Base-by-base conservation (phyloP, 1,139 yeast species). In the Suhomyces choctaworum region DNA sequence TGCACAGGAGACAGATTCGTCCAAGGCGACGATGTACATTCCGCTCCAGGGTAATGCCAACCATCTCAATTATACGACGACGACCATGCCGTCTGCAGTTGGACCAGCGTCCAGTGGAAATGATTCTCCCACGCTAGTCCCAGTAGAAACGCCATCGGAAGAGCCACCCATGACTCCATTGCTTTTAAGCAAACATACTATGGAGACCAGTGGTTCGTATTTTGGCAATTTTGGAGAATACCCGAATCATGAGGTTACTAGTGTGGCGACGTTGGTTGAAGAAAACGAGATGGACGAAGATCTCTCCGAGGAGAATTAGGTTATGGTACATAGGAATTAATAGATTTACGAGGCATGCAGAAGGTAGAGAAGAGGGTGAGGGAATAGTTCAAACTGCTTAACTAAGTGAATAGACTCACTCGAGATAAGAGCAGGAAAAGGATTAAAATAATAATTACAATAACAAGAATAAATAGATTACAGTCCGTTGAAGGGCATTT, bases 81-180 rank as follows among this genome's bases (percentile, higher is more conserved):
- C 20, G 20, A 7, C 20, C 7, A 17, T 17, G 20, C 8, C 20
- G 20, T 7, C 20, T 8, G 8, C n/a, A n/a, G n/a, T n/a, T n/a
- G n/a, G n/a, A n/a, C n/a, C 42, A 4, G 37, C 41, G 4, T 40
- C 40, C n/a, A 46, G 46, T 15, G 71, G 69, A 1, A 50, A 51
- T 35, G 51, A 52, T 27, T 65, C 72, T 5, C 75, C 76, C 0
- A 52, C 53, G 3, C 49, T 70, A 27, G 55, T 56, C 19, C 76
- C 76, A 0, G 76, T 70, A 1, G 70, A 59, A 38, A 68, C 76
- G 1, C 75, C 75, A 2, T 46, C 52, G 10, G 76, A 67, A 37
- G 76, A 68, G 22, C 59, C 64, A 22, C 75, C 75, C 2, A 70
- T 70, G 75, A 70, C 76, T 2, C 76, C 76, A 2, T 55, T 70